Conservation (phyloP, 495 filamentous ascomycete species). For the Neohortaea acidophila region DNA sequence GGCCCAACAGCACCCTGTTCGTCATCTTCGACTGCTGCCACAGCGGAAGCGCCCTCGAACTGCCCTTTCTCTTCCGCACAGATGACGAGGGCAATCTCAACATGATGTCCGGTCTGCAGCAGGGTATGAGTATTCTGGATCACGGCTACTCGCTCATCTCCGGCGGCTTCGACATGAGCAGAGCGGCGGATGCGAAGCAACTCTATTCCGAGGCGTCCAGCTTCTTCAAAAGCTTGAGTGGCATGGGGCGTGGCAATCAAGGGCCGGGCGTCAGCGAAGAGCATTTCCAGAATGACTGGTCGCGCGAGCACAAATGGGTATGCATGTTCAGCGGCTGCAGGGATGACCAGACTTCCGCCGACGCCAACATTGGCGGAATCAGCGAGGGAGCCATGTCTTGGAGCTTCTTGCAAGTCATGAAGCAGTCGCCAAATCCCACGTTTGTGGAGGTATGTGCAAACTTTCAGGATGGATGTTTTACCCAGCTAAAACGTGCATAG, state of each 20-base stretch:
- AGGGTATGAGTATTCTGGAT: conserved; percentile 31
- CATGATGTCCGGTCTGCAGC: conserved; percentile 37
- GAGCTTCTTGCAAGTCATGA: conserved; percentile 37
- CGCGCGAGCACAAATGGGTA: conserved; percentile 35
- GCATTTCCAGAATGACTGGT: conserved; percentile 36
- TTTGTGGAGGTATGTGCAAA: not conserved
- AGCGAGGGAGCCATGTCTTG: conserved; percentile 39
- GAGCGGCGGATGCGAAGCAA: conserved; percentile 35
- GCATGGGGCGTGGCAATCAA: conserved; percentile 26
- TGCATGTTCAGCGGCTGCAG: conserved; percentile 45
- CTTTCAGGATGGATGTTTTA: no score
- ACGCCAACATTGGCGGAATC: conserved; percentile 37
- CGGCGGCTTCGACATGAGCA: conserved; percentile 34
- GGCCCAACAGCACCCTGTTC: conserved; percentile 34
- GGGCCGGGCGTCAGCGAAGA: conserved; percentile 36
- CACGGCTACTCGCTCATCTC: conserved; percentile 34
- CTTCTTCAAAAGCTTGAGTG: conserved; percentile 36
- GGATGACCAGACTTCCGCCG: conserved; percentile 45
- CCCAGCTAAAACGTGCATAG: no score
- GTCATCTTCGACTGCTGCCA: conserved; percentile 48
- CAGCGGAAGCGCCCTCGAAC: conserved; percentile 41
- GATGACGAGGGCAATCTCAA: conserved; percentile 38
- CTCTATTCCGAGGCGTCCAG: conserved; percentile 38
- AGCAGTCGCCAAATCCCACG: not conserved
- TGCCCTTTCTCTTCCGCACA: conserved; percentile 37